Base-by-base conservation (phyloP, 2,329 filamentous ascomycete genomes). In the Ilyonectria robusta region DNA sequence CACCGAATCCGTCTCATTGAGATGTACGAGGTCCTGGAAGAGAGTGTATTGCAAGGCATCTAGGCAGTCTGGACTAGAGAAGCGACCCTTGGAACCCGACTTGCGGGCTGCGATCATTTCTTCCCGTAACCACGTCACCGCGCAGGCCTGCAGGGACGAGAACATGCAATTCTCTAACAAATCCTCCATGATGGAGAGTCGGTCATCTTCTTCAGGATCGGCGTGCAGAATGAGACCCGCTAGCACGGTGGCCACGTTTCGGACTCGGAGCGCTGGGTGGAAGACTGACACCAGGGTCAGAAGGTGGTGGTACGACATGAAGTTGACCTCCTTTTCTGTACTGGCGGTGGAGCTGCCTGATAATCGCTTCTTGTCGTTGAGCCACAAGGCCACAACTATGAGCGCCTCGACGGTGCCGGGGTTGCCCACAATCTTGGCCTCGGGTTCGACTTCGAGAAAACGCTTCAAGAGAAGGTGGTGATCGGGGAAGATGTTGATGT, bases 161-260 rank as follows among this genome's bases (percentile, higher is more conserved):
- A 89, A 91, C 71, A 88, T 85, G 81, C 89, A 91, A 76, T 91
- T 89, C 78, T 91, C 89, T 13, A 92, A 79, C 13, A 91, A 83
- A 73, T 92, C 90, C 59, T 89, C 87, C 9, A 92, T 83, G 69
- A 92, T 92, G 31, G 85, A 83, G 17, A 92, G 80, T 6, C 89
- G 84, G 73, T 87, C 84, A 3, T 86, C 84, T 66, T 89, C 87
- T 29, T 88, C 84, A 0, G 89, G 88, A 68, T 91, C 85, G 2
- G 87, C 82, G 72, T 91, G 89, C 40, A 90, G 81, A 15, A 89
- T 79, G 2, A 78, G 75, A 8, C 88, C 88, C 3, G 88, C 87
- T 13, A 89, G 82, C 3, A 80, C 78, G 2, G 84, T 88, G 4
- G 87, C 84, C 0, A 87, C 86, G 70, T 89, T 89, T 64, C 88